Evolutionary conservation across 768 basidiomycete species (phyloP).

Genomic region (Mycena albidolilacea): DNA sequence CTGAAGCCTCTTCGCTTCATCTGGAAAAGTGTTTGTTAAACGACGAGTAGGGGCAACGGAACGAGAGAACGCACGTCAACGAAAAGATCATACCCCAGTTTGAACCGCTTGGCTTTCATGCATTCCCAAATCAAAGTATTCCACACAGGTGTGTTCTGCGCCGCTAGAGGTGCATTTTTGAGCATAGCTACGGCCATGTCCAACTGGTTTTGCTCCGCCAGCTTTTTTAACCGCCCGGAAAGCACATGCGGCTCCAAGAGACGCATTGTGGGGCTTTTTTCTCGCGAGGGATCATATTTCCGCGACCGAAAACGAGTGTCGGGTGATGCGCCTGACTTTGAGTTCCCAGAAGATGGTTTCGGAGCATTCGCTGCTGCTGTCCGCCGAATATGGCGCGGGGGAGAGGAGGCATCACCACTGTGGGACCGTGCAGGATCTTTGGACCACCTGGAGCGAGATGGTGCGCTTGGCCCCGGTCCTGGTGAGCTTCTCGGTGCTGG

Average conservation of each 20-base stretch:
- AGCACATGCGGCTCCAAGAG: conserved; percentile 77
- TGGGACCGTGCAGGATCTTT: conserved; percentile 12
- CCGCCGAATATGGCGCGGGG: conserved; percentile 30
- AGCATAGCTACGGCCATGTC: conserved; percentile 77
- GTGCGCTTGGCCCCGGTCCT: background rate
- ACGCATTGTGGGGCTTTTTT: conserved; percentile 48
- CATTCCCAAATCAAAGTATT: conserved; percentile 82
- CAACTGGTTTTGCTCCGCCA: conserved; percentile 68
- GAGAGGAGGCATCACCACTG: background rate
- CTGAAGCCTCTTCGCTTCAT: conserved; percentile 89
- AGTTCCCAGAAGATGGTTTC: conserved; percentile 16
- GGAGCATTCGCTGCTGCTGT: conserved; percentile 12
- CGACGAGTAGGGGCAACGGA: conserved; percentile 14
- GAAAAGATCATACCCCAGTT: conserved; percentile 76
- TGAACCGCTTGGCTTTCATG: conserved; percentile 69
- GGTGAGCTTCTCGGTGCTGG: background rate
- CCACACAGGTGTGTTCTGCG: conserved; percentile 85
- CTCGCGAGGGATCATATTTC: conserved; percentile 54
- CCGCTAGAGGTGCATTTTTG: conserved; percentile 78
- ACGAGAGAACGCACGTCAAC: conserved; percentile 67
- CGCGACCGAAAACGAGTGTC: conserved; percentile 53
- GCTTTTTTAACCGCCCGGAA: conserved; percentile 68
- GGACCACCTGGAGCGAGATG: conserved; percentile 28
- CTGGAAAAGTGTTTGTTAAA: conserved; percentile 53
- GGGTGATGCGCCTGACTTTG: conserved; percentile 47